Evolutionary conservation across 2,329 filamentous ascomycete species (phyloP).

Genomic region (Falciphora oryzae): DNA sequence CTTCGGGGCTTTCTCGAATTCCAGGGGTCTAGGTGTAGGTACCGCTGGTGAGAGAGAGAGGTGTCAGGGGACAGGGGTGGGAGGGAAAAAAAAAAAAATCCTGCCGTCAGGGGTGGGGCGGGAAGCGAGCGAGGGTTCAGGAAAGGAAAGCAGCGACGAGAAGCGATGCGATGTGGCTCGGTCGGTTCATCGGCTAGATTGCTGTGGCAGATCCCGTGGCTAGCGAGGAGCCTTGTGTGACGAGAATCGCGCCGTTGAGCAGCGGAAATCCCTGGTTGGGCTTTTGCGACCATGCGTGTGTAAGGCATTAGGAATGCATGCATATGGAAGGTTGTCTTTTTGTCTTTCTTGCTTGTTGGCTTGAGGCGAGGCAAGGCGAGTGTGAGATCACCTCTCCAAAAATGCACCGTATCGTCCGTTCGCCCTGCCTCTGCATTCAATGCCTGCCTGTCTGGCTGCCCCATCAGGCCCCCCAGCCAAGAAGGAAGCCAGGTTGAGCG

Average conservation of each 20-base stretch:
- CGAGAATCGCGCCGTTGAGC: not conserved
- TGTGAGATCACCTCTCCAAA: not conserved
- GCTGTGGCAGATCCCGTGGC: not conserved
- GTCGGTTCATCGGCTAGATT: not conserved
- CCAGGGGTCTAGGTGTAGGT: not conserved
- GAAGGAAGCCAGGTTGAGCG: not conserved
- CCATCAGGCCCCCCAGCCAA: not conserved
- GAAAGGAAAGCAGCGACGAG: not conserved
- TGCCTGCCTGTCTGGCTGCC: too few relatives aligned
- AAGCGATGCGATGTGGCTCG: not conserved
- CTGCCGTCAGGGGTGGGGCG: not conserved
- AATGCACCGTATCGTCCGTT: not conserved
- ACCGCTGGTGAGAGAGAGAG: too few relatives aligned
- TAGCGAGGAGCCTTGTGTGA: not conserved
- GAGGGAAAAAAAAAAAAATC: not conserved
- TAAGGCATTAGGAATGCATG: not conserved
- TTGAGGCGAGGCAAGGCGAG: not conserved
- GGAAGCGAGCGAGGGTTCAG: not conserved
- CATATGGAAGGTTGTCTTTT: not conserved
- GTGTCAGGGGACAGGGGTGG: not conserved
- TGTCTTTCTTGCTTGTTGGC: not conserved
- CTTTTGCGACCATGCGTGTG: not conserved
- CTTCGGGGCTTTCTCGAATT: not conserved
- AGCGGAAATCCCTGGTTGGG: not conserved
- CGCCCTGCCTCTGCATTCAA: not conserved